These are phyloP conservation scores for Thermothielavioides terrestris DNA, from an alignment of 495 filamentous ascomycete genomes.

Conservation along the genomic window DNA sequence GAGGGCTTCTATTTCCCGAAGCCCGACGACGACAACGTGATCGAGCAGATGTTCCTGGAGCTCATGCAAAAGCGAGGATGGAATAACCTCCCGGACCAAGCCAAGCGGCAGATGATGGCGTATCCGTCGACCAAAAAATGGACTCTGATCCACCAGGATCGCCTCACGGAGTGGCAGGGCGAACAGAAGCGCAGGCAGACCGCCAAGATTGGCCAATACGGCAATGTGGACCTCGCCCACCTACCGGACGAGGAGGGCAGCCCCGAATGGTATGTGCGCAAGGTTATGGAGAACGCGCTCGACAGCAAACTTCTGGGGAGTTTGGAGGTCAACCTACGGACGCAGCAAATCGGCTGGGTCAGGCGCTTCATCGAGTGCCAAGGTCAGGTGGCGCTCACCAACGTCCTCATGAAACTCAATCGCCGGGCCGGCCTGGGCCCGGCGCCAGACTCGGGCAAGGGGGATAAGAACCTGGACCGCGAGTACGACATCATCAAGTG, in stretches of 20 bases:
- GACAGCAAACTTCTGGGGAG: conserved; percentile 84
- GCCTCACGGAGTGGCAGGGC: conserved; percentile 83
- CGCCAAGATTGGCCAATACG: conserved; percentile 56
- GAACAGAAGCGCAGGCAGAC: conserved; percentile 80
- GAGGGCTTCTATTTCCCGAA: conserved; percentile 55
- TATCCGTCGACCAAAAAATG: conserved; percentile 94
- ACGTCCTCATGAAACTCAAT: conserved; percentile 87
- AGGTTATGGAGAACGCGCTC: conserved; percentile 92
- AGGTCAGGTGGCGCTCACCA: conserved; percentile 92
- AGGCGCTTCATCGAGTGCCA: conserved; percentile 95
- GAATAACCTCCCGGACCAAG: conserved; percentile 94
- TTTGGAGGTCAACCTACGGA: conserved; percentile 85
- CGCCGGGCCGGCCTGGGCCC: conserved; percentile 70
- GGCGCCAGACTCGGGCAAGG: conserved; percentile 55
- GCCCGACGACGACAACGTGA: conserved; percentile 73
- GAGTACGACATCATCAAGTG: conserved; percentile 99
- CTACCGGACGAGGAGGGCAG: conserved; percentile 88
- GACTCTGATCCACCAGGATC: conserved; percentile 93
- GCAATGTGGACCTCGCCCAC: conserved; percentile 49
- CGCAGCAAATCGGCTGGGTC: conserved; percentile 97
- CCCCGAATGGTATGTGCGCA: conserved; percentile 96
- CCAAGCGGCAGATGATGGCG: conserved; percentile 85
- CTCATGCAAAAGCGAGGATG: conserved; percentile 97
- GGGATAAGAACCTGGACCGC: conserved; percentile 80
- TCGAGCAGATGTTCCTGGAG: conserved; percentile 86